Evolutionary conservation across 371 early-diverging fungal genomes (phyloP).

Genomic region (Capillidium heterosporum): DNA sequence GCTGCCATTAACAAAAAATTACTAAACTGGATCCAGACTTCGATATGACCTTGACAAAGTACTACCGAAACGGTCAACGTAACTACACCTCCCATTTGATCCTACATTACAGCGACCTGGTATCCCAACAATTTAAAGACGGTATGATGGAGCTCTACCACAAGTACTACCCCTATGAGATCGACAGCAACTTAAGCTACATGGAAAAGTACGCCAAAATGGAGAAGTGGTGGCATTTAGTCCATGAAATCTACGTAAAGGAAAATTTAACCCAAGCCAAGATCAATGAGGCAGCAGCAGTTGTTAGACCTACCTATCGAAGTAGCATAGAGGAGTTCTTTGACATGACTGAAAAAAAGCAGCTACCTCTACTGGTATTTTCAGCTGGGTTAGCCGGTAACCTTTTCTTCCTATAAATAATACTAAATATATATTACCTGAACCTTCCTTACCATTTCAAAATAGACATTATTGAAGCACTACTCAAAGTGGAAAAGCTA

Average conservation of each 20-base stretch:
- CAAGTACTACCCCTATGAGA: conserved; percentile 57
- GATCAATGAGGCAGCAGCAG: conserved; percentile 27
- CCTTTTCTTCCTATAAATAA: conserved; percentile 6
- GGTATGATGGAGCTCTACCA: conserved; percentile 24
- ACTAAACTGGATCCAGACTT: conserved; percentile 25
- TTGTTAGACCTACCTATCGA: conserved; percentile 29
- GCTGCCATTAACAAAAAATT: not conserved
- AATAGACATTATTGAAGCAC: conserved; percentile 39
- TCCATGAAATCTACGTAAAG: conserved; percentile 28
- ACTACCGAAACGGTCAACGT: conserved; percentile 33
- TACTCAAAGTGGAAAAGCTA: conserved; percentile 19
- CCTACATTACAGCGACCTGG: conserved; percentile 20
- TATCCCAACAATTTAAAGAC: conserved; percentile 22
- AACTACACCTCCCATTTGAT: conserved; percentile 39
- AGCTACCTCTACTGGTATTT: conserved; percentile 48
- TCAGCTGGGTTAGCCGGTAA: conserved; percentile 45
- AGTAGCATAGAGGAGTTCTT: conserved; percentile 23
- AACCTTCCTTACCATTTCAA: not conserved
- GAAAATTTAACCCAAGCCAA: conserved; percentile 27
- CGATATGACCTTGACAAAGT: conserved; percentile 57
- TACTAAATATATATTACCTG: not conserved
- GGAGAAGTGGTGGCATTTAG: conserved; percentile 50
- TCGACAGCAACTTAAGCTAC: conserved; percentile 21
- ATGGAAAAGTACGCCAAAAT: conserved; percentile 45
- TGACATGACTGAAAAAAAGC: conserved; percentile 11